Evolutionary conservation across 2,329 filamentous ascomycete genomes (phyloP).

Genomic region (Xylariales sp.): DNA sequence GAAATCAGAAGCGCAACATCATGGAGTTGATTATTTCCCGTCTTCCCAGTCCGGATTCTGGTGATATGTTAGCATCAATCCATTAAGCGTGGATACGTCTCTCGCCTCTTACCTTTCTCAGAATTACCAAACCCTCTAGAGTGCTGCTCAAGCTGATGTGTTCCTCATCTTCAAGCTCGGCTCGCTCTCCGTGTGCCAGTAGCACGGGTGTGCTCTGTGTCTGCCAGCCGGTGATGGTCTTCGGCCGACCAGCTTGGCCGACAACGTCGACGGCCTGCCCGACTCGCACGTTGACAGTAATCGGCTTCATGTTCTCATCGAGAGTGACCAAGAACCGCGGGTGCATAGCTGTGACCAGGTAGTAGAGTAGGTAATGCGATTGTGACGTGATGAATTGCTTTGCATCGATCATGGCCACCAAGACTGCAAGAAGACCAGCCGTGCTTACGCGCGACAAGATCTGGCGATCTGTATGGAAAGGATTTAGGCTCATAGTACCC

Average conservation of each 20-base stretch:
- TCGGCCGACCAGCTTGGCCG: conserved; percentile 91
- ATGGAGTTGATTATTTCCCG: conserved; percentile 33
- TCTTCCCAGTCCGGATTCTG: conserved; percentile 54
- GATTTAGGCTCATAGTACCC: conserved; percentile 89
- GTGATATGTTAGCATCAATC: conserved; percentile 9
- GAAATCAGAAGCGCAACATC: not conserved
- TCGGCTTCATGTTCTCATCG: conserved; percentile 87
- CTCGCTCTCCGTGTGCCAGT: conserved; percentile 88
- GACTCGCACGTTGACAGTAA: conserved; percentile 93
- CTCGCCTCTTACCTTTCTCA: conserved; percentile 74
- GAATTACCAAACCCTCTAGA: conserved; percentile 89
- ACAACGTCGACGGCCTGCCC: conserved; percentile 98
- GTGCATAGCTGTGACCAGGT: conserved; percentile 93
- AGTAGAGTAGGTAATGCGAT: conserved; percentile 93
- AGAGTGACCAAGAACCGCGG: conserved; percentile 94
- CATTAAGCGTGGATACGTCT: not conserved
- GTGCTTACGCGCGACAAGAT: conserved; percentile 89
- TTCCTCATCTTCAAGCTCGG: conserved; percentile 95
- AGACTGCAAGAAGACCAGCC: conserved; percentile 81
- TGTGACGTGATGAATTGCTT: conserved; percentile 70
- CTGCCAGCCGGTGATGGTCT: conserved; percentile 99
- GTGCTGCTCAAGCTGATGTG: conserved; percentile 90
- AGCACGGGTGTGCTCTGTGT: conserved; percentile 98
- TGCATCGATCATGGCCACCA: conserved; percentile 91
- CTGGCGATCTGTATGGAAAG: conserved; percentile 98